phyloP scores from a whole-genome alignment of 1,139 yeast species.

The Nematodospora anomalae region DNA sequence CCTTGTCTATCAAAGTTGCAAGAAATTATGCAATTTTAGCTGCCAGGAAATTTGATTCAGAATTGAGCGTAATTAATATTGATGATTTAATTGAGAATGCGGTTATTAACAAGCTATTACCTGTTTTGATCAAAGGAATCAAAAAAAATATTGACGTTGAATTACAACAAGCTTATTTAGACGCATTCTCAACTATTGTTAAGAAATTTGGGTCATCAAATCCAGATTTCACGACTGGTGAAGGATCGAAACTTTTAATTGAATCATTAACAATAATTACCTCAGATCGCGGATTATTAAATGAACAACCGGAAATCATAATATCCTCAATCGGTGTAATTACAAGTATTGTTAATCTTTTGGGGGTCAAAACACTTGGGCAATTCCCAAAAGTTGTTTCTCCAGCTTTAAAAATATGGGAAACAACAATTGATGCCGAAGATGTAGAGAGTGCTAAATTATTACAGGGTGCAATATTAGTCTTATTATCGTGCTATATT shows the following conservation, averaged over 20 bases:
- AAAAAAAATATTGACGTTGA: constrained; percentile 40
- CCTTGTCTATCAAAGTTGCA: constrained; percentile 39
- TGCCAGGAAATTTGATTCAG: constrained; percentile 67
- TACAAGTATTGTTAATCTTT: constrained; percentile 63
- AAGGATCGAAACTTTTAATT: constrained; percentile 50
- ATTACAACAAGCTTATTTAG: constrained; percentile 68
- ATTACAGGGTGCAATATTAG: constrained; percentile 64
- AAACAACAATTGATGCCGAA: constrained; percentile 26
- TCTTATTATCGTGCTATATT: constrained; percentile 71
- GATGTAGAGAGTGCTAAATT: constrained; percentile 32
- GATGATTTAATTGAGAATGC: constrained; percentile 44
- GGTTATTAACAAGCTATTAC: constrained; percentile 46
- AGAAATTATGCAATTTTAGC: constrained; percentile 61
- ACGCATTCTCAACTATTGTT: constrained; percentile 63
- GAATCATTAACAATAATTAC: constrained; percentile 54
- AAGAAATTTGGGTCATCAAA: constrained; percentile 56
- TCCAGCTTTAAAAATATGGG: constrained; percentile 64
- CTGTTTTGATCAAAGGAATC: constrained; percentile 49
- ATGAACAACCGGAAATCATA: constrained; percentile 58
- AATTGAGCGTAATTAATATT: constrained; percentile 41
- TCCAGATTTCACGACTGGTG: constrained; percentile 23
- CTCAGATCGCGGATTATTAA: constrained; percentile 53
- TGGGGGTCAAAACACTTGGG: constrained; percentile 88
- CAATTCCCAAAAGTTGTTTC: constrained; percentile 82
- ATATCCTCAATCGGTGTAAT: constrained; percentile 75